Conservation (phyloP, 2,329 filamentous ascomycete genomes). For the Akanthomyces dipterigenus region DNA sequence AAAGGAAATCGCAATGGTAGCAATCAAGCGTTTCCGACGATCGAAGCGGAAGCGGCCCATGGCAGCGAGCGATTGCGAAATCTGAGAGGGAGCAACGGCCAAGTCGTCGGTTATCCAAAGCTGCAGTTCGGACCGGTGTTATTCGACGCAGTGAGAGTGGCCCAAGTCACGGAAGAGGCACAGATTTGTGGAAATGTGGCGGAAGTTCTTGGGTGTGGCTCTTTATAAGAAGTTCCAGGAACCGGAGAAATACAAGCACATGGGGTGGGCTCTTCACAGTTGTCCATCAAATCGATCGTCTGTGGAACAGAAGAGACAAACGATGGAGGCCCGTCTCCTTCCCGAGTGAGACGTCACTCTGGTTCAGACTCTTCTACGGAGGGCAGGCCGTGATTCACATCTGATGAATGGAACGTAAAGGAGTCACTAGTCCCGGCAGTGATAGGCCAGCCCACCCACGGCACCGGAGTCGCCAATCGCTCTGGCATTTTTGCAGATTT, state of each 20-base stretch:
- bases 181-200: background rate
- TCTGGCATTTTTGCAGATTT: background rate
- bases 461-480: background rate
- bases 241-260: background rate
- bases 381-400: background rate
- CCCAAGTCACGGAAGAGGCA: background rate
- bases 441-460: background rate
- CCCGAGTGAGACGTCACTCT: background rate
- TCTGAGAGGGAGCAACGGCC: background rate
- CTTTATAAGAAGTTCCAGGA: background rate
- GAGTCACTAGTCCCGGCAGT: background rate
- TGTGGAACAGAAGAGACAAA: slow-evolving; percentile 2
- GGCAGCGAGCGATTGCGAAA: background rate
- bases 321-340: background rate
- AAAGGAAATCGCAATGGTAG: slow-evolving; percentile 42
- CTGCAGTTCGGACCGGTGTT: background rate
- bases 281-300: background rate
- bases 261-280: background rate
- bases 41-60: slow-evolving; percentile 20
- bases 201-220: background rate
- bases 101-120: background rate
- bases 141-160: background rate
- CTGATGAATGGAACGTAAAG: background rate
- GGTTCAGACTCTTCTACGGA: background rate
- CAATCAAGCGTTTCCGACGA: slow-evolving; percentile 38